Evolutionary conservation across 2,329 filamentous ascomycete genomes (phyloP).

Genomic region (Ophiostoma australiae): DNA sequence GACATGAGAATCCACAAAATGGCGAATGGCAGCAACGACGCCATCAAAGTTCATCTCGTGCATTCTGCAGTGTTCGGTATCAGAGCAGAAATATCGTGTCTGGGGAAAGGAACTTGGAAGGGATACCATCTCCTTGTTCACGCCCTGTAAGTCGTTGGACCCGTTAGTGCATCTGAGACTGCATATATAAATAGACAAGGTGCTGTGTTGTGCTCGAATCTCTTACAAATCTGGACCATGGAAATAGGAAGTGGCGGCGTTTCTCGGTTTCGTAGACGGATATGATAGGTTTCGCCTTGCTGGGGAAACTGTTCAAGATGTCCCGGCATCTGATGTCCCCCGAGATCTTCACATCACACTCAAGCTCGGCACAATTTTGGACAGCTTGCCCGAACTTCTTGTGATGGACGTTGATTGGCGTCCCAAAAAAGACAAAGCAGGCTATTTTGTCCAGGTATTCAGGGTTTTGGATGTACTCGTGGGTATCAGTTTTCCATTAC

Average conservation of each 20-base stretch:
- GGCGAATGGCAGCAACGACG: background rate
- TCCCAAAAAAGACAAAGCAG: background rate
- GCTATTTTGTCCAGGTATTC: too few species aligned
- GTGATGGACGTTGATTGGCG: background rate
- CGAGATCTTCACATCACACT: background rate
- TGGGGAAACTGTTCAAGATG: background rate
- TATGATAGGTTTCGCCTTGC: background rate
- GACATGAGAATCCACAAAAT: too few species aligned
- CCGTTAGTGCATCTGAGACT: background rate
- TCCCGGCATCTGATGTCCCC: background rate
- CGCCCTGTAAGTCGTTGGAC: background rate
- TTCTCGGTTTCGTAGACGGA: background rate
- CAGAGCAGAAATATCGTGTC: background rate
- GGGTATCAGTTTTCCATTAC: too few species aligned
- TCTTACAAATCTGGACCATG: background rate
- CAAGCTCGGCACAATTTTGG: background rate
- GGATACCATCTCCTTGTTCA: background rate
- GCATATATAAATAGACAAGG: too few species aligned
- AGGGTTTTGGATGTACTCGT: too few species aligned
- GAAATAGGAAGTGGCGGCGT: background rate
- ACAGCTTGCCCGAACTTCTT: background rate
- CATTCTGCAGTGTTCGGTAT: background rate
- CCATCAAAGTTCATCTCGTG: background rate
- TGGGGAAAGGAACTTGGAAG: background rate
- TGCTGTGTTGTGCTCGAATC: background rate